A percentile compares a stretch with the other conserved stretches of the same genome.
Evolutionary conservation across 1,139 yeast genomes (phyloP).

Genomic region (Yamadazyma dendronema): DNA sequence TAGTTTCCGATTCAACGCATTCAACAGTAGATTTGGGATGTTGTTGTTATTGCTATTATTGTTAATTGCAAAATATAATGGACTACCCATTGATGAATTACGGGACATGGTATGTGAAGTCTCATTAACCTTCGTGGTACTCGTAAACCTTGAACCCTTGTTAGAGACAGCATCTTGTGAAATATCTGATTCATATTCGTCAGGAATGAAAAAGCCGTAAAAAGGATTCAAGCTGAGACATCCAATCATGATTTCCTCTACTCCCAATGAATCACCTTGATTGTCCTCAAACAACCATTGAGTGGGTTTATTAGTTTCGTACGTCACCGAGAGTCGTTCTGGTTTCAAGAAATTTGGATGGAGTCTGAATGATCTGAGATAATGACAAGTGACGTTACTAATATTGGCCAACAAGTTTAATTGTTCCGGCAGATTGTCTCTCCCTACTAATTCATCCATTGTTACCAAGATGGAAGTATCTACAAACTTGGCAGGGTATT

Average conservation of each 20-base stretch:
- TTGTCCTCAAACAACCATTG: slow-evolving; percentile 29
- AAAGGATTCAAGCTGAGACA: slow-evolving; percentile 27
- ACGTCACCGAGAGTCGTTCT: slow-evolving; percentile 24
- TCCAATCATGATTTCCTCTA: slow-evolving; percentile 33
- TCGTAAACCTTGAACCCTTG: background rate
- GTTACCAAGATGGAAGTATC: slow-evolving; percentile 8
- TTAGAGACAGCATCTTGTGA: background rate
- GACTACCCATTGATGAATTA: slow-evolving; percentile 29
- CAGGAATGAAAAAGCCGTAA: slow-evolving; percentile 13
- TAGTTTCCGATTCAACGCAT: slow-evolving; percentile 21
- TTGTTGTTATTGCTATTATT: slow-evolving; percentile 1
- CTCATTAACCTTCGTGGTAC: slow-evolving; percentile 2
- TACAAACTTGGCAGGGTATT: slow-evolving; percentile 15
- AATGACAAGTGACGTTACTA: slow-evolving; percentile 9
- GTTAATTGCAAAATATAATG: slow-evolving; percentile 19
- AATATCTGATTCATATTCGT: slow-evolving; percentile 4
- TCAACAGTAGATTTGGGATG: slow-evolving; percentile 12
- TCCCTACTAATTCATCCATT: slow-evolving; percentile 6
- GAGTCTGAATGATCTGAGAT: slow-evolving; percentile 29
- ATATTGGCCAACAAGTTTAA: slow-evolving; percentile 4
- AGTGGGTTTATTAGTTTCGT: slow-evolving; percentile 43
- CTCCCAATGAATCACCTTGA: slow-evolving; percentile 20
- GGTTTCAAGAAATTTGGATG: slow-evolving; percentile 49
- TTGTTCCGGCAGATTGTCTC: slow-evolving; percentile 11
- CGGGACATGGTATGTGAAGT: slow-evolving; percentile 16